These are phyloP conservation scores for Ophiocordyceps camponoti-floridani DNA, from an alignment of 2,329 filamentous ascomycete genomes.

Conservation along the genomic window DNA sequence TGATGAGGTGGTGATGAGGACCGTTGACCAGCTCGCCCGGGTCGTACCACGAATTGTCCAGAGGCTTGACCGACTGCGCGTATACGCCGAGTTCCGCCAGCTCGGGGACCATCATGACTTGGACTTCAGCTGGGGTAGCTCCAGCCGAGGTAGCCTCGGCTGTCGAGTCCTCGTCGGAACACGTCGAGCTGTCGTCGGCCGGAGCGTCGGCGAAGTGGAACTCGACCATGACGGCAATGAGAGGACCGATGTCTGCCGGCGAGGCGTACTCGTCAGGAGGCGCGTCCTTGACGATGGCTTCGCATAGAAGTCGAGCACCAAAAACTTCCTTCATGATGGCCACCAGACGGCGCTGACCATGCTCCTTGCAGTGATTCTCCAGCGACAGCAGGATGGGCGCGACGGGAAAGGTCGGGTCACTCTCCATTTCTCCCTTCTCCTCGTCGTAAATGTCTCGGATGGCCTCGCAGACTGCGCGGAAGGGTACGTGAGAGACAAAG, in stretches of 20 bases:
- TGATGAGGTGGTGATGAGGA: constrained; percentile 49
- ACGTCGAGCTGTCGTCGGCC: constrained; percentile 8
- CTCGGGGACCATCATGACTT: constrained; percentile 41
- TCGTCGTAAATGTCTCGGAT: constrained; percentile 44
- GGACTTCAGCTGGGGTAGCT: constrained; percentile 21
- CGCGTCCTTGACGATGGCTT: constrained; percentile 36
- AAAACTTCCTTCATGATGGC: constrained; percentile 48
- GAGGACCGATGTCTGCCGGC: constrained; percentile 39
- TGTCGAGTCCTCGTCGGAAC: constrained; percentile 5
- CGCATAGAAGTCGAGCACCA: constrained; percentile 39
- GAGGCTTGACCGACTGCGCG: constrained; percentile 50
- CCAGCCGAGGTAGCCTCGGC: constrained; percentile 22
- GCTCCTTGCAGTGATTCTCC: constrained; percentile 45
- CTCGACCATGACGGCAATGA: constrained; percentile 50
- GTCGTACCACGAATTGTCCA: constrained; percentile 47
- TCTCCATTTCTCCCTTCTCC: constrained; percentile 26
- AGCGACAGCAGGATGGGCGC: constrained; percentile 47
- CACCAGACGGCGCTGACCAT: constrained; percentile 42
- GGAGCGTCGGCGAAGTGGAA: constrained; percentile 39
- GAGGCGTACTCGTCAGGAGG: constrained; percentile 34
- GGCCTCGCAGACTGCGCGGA: constrained; percentile 46
- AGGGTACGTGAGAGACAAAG: constrained; percentile 45
- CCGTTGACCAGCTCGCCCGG: constrained; percentile 28
- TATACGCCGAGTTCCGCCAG: constrained; percentile 49
- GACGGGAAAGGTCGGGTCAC: constrained; percentile 18